Conservation (phyloP, 371 early-diverging fungal species). For the Batkoa obscura region DNA sequence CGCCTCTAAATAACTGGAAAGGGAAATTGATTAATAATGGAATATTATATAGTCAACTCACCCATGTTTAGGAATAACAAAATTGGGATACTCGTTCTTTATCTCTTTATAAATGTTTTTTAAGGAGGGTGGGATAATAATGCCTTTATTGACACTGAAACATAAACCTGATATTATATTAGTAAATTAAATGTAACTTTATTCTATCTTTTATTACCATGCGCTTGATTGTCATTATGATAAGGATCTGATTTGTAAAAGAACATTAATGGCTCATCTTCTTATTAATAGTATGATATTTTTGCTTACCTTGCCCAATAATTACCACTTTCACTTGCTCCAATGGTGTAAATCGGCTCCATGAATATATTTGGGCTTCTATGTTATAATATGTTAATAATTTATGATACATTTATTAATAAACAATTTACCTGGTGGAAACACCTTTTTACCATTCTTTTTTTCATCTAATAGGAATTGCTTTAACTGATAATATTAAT, state of each 20-base stretch:
- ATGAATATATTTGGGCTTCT: slow-evolving; percentile 53
- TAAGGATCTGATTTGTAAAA: slow-evolving; percentile 70
- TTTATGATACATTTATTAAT: not conserved
- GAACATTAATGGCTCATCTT: not conserved
- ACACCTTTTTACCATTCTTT: slow-evolving; percentile 27
- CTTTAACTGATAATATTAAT: slow-evolving; percentile 30
- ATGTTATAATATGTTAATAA: not conserved
- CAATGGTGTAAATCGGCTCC: slow-evolving; percentile 49
- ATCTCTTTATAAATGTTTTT: slow-evolving; percentile 85
- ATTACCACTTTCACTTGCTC: slow-evolving; percentile 62
- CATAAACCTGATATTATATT: slow-evolving; percentile 23
- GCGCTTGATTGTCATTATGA: slow-evolving; percentile 82
- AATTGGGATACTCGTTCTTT: slow-evolving; percentile 40
- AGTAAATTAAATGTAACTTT: not conserved
- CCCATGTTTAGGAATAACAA: slow-evolving; percentile 38
- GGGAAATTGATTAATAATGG: not conserved
- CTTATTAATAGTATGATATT: not conserved
- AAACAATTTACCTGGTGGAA: slow-evolving; percentile 36
- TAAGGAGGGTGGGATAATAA: slow-evolving; percentile 72
- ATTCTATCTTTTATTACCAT: slow-evolving; percentile 30
- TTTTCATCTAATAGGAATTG: slow-evolving; percentile 33
- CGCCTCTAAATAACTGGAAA: slow-evolving; percentile 41
- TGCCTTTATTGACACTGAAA: slow-evolving; percentile 67
- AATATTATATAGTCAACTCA: slow-evolving; percentile 7
- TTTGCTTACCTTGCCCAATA: slow-evolving; percentile 56